A percentile compares a stretch with the other conserved stretches of the same genome.
phyloP scores from a whole-genome alignment of 768 basidiomycete genomes.

The Mycena amicta region DNA sequence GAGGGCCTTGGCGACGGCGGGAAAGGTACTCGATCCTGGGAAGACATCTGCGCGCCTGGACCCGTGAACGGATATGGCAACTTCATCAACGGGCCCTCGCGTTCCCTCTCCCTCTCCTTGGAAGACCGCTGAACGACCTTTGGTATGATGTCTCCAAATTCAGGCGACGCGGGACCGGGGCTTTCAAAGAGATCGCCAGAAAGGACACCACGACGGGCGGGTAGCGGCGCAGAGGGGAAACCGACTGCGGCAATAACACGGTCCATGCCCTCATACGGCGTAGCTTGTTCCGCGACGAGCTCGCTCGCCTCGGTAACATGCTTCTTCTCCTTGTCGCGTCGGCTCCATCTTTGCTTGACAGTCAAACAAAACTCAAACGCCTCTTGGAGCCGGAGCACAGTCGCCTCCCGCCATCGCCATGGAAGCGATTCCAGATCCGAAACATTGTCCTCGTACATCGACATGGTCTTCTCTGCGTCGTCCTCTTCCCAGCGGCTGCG shows the following conservation, averaged over 20 bases:
- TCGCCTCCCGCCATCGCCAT: conserved; percentile 81
- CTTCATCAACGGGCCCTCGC: conserved; percentile 47
- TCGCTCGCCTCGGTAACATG: conserved; percentile 33
- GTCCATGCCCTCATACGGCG: conserved; percentile 54
- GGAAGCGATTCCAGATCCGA: conserved; percentile 56
- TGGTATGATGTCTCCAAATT: conserved; percentile 41
- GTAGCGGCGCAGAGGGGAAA: conserved; percentile 50
- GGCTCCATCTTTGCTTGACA: conserved; percentile 37
- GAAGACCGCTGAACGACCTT: conserved; percentile 46
- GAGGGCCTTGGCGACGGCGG: conserved; percentile 60
- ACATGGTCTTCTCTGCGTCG: conserved; percentile 60
- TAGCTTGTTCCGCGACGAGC: conserved; percentile 16
- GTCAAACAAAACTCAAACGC: conserved; percentile 79
- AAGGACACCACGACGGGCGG: conserved; percentile 60
- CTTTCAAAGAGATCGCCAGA: conserved; percentile 66
- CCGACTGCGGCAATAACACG: conserved; percentile 61
- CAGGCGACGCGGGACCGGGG: conserved; percentile 37
- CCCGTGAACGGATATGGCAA: conserved; percentile 75
- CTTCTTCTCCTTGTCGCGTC: conserved; percentile 32
- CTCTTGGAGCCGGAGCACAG: conserved; percentile 71
- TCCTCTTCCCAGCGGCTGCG: conserved; percentile 85
- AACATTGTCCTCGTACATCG: conserved; percentile 52
- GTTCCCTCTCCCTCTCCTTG: conserved; percentile 45
- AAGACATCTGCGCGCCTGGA: conserved; percentile 61
- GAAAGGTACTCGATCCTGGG: conserved; percentile 70